Conservation (phyloP, 2,329 filamentous ascomycete genomes). For the Aspergillus caelatus region DNA sequence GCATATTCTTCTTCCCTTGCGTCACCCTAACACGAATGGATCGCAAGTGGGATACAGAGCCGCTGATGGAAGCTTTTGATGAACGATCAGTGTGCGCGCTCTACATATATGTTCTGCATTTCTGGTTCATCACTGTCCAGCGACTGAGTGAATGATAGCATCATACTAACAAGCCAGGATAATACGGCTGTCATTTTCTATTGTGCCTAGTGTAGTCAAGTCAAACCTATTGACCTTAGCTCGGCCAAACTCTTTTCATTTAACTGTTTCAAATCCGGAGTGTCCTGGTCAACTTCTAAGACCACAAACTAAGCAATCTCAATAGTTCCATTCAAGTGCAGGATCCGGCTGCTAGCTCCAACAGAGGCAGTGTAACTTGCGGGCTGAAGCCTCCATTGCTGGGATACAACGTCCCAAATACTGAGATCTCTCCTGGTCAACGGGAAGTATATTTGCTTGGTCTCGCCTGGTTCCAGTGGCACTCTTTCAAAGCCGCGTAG, state of each 20-base stretch:
- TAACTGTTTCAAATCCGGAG: neutral
- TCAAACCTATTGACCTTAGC: neutral
- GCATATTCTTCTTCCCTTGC: too few relatives aligned
- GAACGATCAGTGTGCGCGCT: neutral
- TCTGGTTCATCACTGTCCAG: neutral
- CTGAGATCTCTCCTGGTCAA: constrained; percentile 44
- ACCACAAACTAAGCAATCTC: neutral
- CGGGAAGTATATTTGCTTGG: constrained; percentile 45
- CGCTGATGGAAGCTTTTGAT: neutral
- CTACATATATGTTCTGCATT: neutral
- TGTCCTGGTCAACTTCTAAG: neutral
- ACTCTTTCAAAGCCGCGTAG: constrained; percentile 58
- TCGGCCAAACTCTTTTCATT: neutral
- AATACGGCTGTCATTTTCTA: too few relatives aligned
- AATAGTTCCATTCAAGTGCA: constrained; percentile 6
- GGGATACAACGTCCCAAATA: constrained; percentile 36
- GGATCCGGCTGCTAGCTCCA: constrained; percentile 3
- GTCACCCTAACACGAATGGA: too few relatives aligned
- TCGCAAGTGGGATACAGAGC: too few relatives aligned
- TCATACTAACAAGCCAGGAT: neutral
- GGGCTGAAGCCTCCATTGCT: constrained; percentile 31
- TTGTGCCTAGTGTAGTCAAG: neutral
- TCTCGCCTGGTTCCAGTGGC: constrained; percentile 44
- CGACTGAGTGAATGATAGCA: neutral
- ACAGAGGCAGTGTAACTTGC: constrained; percentile 6